Evolutionary conservation across 352 stramenopile genomes (phyloP), one percentile per base, ranked within the genome.

Genomic region (Blastocystis sp.): DNA sequence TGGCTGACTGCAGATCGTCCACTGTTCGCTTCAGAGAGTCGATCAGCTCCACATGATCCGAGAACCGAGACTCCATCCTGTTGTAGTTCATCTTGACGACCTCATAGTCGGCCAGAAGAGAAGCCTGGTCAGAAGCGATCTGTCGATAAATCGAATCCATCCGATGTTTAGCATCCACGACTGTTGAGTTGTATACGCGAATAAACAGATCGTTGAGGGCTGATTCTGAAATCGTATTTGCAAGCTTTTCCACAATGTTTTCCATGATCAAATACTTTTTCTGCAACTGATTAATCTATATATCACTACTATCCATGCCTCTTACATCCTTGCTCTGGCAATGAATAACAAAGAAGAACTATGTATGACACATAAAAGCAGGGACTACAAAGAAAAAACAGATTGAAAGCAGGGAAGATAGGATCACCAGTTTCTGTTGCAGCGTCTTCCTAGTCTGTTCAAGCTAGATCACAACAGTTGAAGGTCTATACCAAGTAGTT

Each of bases 341-440:
- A 68, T 84, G 73, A 68, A 84, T n/a, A 15, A 84, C 47, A 26
- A 84, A 61, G 56, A 84, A 84, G 50, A 84, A 64, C 73, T 84
- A 84, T 29, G 37, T 26, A 26, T 66, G 18, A 68, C 2, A n/a
- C 3, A 11, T 4, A 3, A 34, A 76, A 55, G 1, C n/a, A 26
- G 29, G 56, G 39, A 43, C 23, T 34, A 76, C 64, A 55, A 55
- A 76, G 53, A 56, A 20, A n/a, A 76, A 76, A 7, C 20, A 50
- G 56, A 55, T 56, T n/a, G 64, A 76, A 26, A 56, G 55, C 34
- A 76, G n/a, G 0, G 56, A 18, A 76, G 39, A 53, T 9, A 76
- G 39, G 39, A 20, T 34, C 8, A 76, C 56, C 41, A 20, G 5
- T 43, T 43, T 76, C 39, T 34, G 26, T 50, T 76, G 39, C 39